These are phyloP conservation scores for Berberis thunbergii DNA, from an alignment of 164 flowering plant genomes.

Conservation along the genomic window DNA sequence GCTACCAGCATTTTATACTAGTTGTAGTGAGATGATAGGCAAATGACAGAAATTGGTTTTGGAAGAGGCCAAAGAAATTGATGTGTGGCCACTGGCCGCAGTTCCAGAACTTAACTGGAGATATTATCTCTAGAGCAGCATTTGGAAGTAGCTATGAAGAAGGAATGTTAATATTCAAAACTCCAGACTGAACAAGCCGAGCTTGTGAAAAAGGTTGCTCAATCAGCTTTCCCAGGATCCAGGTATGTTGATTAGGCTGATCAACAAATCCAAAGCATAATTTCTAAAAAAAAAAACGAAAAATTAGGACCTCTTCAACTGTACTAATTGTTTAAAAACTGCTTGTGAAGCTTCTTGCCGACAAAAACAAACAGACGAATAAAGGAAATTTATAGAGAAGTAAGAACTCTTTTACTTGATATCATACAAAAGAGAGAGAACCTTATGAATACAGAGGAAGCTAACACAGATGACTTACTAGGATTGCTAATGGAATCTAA, in stretches of 20 bases:
- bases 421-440: conserved; percentile 14
- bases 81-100: conserved; percentile 8
- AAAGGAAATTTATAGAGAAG: conserved; percentile 7
- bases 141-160: conserved; percentile 9
- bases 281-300: no score
- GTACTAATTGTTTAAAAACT: not conserved
- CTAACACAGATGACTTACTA: conserved; percentile 9
- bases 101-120: conserved; percentile 5
- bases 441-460: conserved; percentile 8
- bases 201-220: conserved; percentile 6
- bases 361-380: conserved; percentile 11
- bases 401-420: not conserved
- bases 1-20: conserved; percentile 7
- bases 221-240: conserved; percentile 25
- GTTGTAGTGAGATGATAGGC: conserved; percentile 6
- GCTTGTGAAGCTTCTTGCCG: conserved; percentile 1
- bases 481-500: conserved; percentile 17
- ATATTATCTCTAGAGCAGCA: conserved; percentile 12
- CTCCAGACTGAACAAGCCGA: conserved; percentile 17
- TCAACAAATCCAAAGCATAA: no score
- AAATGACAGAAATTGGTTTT: conserved; percentile 7
- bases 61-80: conserved; percentile 5
- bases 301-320: not conserved
- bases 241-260: conserved; percentile 21
- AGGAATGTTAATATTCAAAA: conserved; percentile 2